Evolutionary conservation across 768 basidiomycete species (phyloP).

Genomic region (Tephrocybe sp.): DNA sequence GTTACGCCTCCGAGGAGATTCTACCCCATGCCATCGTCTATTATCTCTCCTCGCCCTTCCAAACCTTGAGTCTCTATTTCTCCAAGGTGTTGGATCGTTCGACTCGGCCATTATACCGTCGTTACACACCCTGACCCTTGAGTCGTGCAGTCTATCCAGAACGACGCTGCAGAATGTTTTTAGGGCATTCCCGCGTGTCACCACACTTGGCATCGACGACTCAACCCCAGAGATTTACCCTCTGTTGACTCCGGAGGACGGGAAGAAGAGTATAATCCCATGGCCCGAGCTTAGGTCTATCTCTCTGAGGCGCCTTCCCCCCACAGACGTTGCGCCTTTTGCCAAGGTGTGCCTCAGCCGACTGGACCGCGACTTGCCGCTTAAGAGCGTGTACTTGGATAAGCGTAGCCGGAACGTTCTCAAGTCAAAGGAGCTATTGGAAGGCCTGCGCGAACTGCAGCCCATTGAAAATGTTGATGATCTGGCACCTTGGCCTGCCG

Average conservation of each 20-base stretch:
- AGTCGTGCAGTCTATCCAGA: slow-evolving; percentile 30
- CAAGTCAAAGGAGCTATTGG: slow-evolving; percentile 25
- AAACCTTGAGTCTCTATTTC: slow-evolving; percentile 30
- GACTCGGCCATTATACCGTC: slow-evolving; percentile 29
- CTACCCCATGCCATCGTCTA: slow-evolving; percentile 30
- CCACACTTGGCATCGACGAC: slow-evolving; percentile 31
- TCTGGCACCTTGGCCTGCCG: slow-evolving; percentile 33
- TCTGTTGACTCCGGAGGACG: slow-evolving; percentile 21
- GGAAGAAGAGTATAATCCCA: background rate
- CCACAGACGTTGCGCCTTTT: slow-evolving; percentile 28
- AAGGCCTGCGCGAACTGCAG: slow-evolving; percentile 25
- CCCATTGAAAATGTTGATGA: slow-evolving; percentile 24
- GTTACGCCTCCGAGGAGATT: slow-evolving; percentile 39
- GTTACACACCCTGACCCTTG: slow-evolving; percentile 31
- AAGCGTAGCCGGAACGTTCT: slow-evolving; percentile 33
- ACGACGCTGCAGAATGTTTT: slow-evolving; percentile 29
- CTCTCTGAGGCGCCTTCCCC: slow-evolving; percentile 28
- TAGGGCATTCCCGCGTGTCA: slow-evolving; percentile 32
- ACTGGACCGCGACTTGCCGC: slow-evolving; percentile 13
- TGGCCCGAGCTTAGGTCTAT: slow-evolving; percentile 37
- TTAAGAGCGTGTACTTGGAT: slow-evolving; percentile 30
- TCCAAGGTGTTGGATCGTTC: slow-evolving; percentile 33
- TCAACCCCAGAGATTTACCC: slow-evolving; percentile 27
- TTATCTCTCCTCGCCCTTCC: slow-evolving; percentile 34
- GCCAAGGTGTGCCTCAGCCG: slow-evolving; percentile 28